Conservation (phyloP, 257 asterid genomes). For the Solanum pennellii region DNA sequence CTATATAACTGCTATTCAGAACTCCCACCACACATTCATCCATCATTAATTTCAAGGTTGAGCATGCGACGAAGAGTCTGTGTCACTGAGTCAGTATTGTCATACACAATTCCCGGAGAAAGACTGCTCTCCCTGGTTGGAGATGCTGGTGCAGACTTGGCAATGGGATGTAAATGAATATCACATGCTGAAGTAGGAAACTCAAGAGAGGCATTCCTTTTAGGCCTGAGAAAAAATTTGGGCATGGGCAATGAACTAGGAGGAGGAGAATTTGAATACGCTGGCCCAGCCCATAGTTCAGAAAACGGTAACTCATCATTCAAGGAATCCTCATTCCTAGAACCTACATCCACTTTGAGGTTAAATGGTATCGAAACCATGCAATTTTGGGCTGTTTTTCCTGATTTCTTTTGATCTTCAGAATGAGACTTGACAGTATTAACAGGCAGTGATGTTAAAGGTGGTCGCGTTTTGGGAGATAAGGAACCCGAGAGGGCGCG, state of each 20-base stretch:
- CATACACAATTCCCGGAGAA: slow-evolving; percentile 29
- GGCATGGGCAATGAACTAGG: slow-evolving; percentile 96
- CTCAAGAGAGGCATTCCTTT: slow-evolving; percentile 65
- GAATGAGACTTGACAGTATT: neutral
- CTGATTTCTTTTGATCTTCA: slow-evolving; percentile 17
- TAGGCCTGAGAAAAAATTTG: slow-evolving; percentile 56
- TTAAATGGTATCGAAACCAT: slow-evolving; percentile 23
- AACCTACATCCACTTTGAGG: slow-evolving; percentile 15
- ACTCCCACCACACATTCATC: slow-evolving; percentile 28
- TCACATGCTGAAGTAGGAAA: slow-evolving; percentile 36
- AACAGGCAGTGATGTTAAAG: slow-evolving; percentile 17
- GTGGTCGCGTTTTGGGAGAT: slow-evolving; percentile 28
- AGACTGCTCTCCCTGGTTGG: slow-evolving; percentile 54
- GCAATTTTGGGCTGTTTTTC: slow-evolving; percentile 19
- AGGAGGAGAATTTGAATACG: slow-evolving; percentile 85
- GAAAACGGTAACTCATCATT: slow-evolving; percentile 27
- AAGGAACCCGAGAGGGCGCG: slow-evolving; percentile 3
- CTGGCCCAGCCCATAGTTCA: slow-evolving; percentile 97
- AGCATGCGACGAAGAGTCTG: slow-evolving; percentile 91
- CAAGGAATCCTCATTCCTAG: neutral
- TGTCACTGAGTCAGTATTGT: slow-evolving; percentile 58
- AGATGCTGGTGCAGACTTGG: slow-evolving; percentile 29
- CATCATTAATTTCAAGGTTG: slow-evolving; percentile 66
- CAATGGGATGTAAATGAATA: slow-evolving; percentile 28
- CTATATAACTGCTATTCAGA: slow-evolving; percentile 30